Conservation (phyloP, 1,284 basidiomycete species). For the Leccinum solheimii region DNA sequence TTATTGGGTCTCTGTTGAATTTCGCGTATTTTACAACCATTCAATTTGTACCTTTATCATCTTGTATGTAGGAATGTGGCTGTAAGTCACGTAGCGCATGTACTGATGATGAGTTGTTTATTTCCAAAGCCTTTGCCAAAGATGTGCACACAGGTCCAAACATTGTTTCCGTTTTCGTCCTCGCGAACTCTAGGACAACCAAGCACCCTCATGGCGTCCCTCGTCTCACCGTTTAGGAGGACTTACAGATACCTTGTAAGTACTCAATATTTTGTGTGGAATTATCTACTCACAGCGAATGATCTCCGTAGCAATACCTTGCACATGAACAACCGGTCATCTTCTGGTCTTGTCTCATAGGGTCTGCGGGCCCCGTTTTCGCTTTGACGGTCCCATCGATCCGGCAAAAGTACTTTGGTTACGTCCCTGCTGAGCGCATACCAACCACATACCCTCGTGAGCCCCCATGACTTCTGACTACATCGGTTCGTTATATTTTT, state of each 20-base stretch:
- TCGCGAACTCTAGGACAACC: neutral
- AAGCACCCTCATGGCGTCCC: conserved; percentile 29
- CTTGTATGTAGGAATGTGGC: neutral
- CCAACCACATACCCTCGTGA: conserved; percentile 87
- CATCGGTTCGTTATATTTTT: neutral
- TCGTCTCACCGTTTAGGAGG: conserved; percentile 32
- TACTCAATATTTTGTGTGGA: neutral
- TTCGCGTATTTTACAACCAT: neutral
- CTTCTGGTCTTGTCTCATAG: conserved; percentile 85
- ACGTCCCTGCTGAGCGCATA: conserved; percentile 69
- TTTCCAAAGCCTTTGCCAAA: conserved; percentile 31
- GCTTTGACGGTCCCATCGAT: conserved; percentile 80
- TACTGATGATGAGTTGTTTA: conserved; percentile 18
- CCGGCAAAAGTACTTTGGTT: conserved; percentile 71
- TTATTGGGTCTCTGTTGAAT: conserved; percentile 1
- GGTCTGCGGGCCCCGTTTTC: conserved; percentile 74
- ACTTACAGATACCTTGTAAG: conserved; percentile 36
- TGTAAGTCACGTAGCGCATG: too few relatives aligned
- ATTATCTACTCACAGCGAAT: neutral
- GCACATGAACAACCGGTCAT: conserved; percentile 93
- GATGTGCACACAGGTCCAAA: conserved; percentile 27
- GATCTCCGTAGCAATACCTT: conserved; percentile 55
- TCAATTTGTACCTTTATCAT: conserved; percentile 1
- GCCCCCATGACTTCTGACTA: conserved; percentile 33
- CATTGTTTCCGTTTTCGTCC: conserved; percentile 21